Base-by-base conservation (phyloP, 225 moss, liverwort and hornwort species). In the Sphagnum tenellum region DNA sequence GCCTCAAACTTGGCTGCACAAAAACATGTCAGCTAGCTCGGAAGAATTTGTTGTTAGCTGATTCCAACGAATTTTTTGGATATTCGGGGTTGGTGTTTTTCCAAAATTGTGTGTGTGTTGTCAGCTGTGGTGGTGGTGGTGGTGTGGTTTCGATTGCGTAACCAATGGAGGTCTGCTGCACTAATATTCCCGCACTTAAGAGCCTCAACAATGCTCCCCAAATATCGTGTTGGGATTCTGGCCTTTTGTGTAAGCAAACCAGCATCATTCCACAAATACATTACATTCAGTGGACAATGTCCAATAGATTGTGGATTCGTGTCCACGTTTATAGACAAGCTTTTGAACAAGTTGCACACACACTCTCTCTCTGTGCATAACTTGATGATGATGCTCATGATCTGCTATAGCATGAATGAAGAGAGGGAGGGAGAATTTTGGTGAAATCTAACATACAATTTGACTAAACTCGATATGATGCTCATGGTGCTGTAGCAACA, bases 191-290 rank as follows among this genome's bases (percentile, higher is more conserved):
- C 56, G 62, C 70, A 5, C 77, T 80, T 68, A 80, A 59, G 75
- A 61, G 70, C 75, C 64, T 72, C 75, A 51, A 57, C 44, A 75
- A 68, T 8, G 65, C 75, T 60, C 76, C 79, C 3, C 63, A 66
- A 66, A 75, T 80, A 54, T 67, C 75, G 53, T 64, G 74, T 67
- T 84, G 83, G 83, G 80, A 80, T 66, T 68, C 74, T 77, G 69
- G 80, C 61, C 77, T 77, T 72, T 71, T 84, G 12, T 77, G 83
- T 84, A 77, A 13, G 10, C 29, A 58, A 11, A 4, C 7, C 7
- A 13, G 44, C 58, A 7, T 58, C 44, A 13, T 5, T 12, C 58
- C 10, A 2, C 10, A 58, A 58, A 13, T 29, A 29, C 29, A 29
- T 29, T 29, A 29, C 29, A 29, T 29, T 29, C 29, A 29, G 29